Evolutionary conservation across 257 asterid genomes (phyloP).

Genomic region (Solanum neorickii): DNA sequence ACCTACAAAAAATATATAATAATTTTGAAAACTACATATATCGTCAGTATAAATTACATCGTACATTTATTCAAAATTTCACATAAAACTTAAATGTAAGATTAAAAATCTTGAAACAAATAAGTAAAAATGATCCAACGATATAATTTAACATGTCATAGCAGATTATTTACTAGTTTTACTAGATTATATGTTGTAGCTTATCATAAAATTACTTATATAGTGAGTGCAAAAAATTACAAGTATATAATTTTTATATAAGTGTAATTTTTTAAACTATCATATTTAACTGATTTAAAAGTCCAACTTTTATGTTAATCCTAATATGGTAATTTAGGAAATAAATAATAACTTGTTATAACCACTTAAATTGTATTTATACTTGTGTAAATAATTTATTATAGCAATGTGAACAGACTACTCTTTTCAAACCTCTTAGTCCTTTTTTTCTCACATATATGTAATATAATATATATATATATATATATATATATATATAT

Average conservation of each 20-base stretch:
- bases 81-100: not conserved
- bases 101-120: too few relatives aligned
- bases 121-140: not conserved
- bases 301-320: not conserved
- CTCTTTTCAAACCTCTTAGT: not conserved
- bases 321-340: not conserved
- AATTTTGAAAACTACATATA: not conserved
- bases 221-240: not conserved
- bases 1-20: constrained; percentile 4
- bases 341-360: not conserved
- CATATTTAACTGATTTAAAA: not conserved
- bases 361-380: not conserved
- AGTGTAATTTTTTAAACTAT: too few relatives aligned
- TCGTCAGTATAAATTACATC: not conserved
- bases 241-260: too few relatives aligned
- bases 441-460: not conserved
- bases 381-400: not conserved
- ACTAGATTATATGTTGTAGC: not conserved
- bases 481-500: not conserved
- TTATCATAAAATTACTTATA: not conserved
- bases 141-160: not conserved
- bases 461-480: not conserved
- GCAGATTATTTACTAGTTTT: not conserved
- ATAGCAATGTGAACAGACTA: not conserved
- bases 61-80: not conserved